Percentiles rank a stretch among this genome's conserved stretches.
Evolutionary conservation across 257 asterid species (phyloP).

Genomic region (Nicotiana obtusifolia): DNA sequence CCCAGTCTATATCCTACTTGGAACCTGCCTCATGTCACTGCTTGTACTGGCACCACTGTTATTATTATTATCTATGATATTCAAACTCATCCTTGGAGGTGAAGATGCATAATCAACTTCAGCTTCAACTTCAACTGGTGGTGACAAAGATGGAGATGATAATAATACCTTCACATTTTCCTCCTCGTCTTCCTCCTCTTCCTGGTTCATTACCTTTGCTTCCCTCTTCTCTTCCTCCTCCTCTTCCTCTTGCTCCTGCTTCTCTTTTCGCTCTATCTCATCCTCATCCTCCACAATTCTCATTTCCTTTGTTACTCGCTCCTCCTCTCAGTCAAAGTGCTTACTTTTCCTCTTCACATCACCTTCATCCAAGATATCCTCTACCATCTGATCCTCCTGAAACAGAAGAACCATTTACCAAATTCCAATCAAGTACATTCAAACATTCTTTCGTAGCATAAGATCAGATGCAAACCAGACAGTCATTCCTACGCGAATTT

Average conservation of each 20-base stretch:
- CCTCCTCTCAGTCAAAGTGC: constrained; percentile 16
- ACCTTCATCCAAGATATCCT: constrained; percentile 1
- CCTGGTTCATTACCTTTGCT: constrained; percentile 43
- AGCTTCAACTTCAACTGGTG: constrained; percentile 22
- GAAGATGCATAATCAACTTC: constrained; percentile 24
- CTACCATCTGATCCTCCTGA: constrained; percentile 1
- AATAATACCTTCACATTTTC: constrained; percentile 18
- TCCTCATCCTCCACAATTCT: constrained; percentile 15
- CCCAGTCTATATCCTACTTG: constrained; percentile 49
- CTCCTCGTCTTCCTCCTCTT: constrained; percentile 32
- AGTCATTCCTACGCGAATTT: not conserved
- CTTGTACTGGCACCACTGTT: constrained; percentile 19
- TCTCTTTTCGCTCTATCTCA: constrained; percentile 10
- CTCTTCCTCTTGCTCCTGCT: constrained; percentile 22
- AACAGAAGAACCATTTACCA: not conserved
- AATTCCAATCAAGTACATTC: not conserved
- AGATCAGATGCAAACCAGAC: not conserved
- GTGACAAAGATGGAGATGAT: constrained; percentile 28
- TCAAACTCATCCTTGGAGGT: constrained; percentile 21
- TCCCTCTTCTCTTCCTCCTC: constrained; percentile 41
- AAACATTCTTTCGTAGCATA: not conserved
- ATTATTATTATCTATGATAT: constrained; percentile 3
- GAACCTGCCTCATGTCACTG: constrained; percentile 20
- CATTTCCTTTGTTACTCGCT: constrained; percentile 13
- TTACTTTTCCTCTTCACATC: constrained; percentile 3